Evolutionary conservation across 441 rosid genomes (phyloP).

Genomic region (Aleurites moluccanus): DNA sequence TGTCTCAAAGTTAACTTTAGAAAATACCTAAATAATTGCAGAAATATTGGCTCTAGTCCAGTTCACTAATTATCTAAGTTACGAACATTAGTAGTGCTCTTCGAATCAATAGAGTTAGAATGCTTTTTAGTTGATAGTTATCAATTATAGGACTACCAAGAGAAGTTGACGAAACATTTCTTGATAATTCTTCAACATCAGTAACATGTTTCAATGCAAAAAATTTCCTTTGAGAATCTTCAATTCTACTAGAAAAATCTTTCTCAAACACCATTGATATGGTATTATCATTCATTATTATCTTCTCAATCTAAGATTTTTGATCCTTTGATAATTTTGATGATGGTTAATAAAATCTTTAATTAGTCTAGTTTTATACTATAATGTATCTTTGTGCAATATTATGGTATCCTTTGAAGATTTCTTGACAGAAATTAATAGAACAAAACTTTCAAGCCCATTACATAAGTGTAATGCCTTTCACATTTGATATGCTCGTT

Average conservation of each 20-base stretch:
- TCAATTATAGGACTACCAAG: slow-evolving; percentile 27
- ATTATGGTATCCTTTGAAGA: too few relatives aligned
- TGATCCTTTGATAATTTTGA: too few relatives aligned
- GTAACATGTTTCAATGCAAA: slow-evolving; percentile 33
- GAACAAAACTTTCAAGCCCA: too few relatives aligned
- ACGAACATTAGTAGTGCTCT: slow-evolving; percentile 11
- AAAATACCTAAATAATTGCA: background rate
- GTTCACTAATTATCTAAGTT: slow-evolving; percentile 2
- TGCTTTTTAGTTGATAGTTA: slow-evolving; percentile 34
- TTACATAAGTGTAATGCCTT: too few relatives aligned
- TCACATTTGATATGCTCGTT: too few relatives aligned
- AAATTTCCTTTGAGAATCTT: slow-evolving; percentile 30
- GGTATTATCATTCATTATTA: slow-evolving; percentile 35
- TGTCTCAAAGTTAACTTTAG: background rate
- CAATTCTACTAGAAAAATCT: slow-evolving; percentile 42
- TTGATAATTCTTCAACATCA: too few relatives aligned
- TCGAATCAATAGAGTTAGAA: slow-evolving; percentile 24
- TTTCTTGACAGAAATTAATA: too few relatives aligned
- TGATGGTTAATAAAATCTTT: too few relatives aligned
- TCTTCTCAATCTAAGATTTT: slow-evolving; percentile 35
- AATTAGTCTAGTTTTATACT: too few relatives aligned
- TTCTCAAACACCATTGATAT: slow-evolving; percentile 42
- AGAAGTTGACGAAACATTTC: slow-evolving; percentile 39
- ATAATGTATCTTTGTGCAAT: too few relatives aligned
- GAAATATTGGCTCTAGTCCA: background rate